Evolutionary conservation across 1,284 basidiomycete genomes (phyloP).

Genomic region (Coniferiporia sulphurascens): DNA sequence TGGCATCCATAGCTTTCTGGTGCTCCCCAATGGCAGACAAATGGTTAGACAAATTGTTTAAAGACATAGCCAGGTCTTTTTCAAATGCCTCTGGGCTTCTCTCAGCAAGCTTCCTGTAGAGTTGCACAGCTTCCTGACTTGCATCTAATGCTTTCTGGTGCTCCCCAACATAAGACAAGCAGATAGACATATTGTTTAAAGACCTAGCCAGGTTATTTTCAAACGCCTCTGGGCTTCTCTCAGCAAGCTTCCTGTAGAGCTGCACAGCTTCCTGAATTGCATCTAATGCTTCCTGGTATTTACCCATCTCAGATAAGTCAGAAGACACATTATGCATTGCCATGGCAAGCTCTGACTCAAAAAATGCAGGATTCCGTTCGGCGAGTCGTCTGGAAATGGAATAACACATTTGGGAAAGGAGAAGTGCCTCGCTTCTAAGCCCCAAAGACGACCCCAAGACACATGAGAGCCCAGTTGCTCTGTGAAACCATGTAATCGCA

Average conservation of each 20-base stretch:
- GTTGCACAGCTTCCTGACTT: not conserved
- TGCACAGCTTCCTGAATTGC: not conserved
- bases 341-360: not conserved
- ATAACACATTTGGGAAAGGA: not conserved
- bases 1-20: not conserved
- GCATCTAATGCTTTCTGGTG: not conserved
- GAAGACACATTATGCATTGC: constrained; percentile 1
- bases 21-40: not conserved
- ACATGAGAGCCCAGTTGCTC: not conserved
- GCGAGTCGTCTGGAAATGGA: not conserved
- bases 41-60: not conserved
- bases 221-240: not conserved
- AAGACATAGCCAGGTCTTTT: not conserved
- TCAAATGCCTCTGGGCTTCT: not conserved
- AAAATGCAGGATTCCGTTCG: not conserved
- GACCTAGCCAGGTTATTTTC: too few species aligned
- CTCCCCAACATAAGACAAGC: not conserved
- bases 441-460: not conserved
- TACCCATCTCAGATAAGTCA: not conserved
- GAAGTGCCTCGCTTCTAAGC: not conserved
- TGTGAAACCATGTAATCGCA: not conserved
- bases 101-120: not conserved
- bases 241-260: not conserved
- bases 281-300: not conserved
- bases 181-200: too few species aligned